Evolutionary conservation across 257 asterid genomes (phyloP).

Genomic region (Przewalskia tangutica): DNA sequence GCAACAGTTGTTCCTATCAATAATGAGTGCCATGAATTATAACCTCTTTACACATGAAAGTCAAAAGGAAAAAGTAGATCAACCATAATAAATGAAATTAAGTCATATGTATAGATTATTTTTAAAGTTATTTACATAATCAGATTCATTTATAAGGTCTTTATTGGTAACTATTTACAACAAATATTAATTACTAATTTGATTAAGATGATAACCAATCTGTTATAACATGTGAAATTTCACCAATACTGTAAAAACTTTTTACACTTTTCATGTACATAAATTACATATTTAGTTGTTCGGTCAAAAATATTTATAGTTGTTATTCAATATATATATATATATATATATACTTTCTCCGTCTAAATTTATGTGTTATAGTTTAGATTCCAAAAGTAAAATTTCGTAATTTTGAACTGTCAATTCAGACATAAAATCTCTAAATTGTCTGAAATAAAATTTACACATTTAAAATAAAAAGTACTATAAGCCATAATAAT

Average conservation of each 20-base stretch:
- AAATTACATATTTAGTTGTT: background rate
- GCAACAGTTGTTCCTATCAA: no score
- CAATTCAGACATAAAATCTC: background rate
- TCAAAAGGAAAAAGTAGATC: background rate
- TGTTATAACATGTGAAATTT: background rate
- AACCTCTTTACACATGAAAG: background rate
- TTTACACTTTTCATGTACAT: background rate
- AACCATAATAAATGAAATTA: background rate
- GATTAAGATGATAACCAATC: background rate
- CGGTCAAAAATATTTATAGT: background rate
- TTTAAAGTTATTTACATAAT: background rate
- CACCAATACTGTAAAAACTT: background rate
- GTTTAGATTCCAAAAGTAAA: background rate
- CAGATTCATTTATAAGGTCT: background rate
- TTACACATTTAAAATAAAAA: background rate
- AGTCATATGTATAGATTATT: background rate
- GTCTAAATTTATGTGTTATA: background rate
- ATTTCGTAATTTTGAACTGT: background rate
- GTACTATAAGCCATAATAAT: background rate
- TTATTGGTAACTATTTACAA: background rate
- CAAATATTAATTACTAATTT: background rate
- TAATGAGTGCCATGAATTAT: background rate
- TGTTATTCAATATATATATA: background rate
- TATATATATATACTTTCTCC: no score
- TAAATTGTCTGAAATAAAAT: background rate